These are phyloP conservation scores for Bryum argenteum DNA, from an alignment of 225 moss, liverwort and hornwort species.

Conservation along the genomic window DNA sequence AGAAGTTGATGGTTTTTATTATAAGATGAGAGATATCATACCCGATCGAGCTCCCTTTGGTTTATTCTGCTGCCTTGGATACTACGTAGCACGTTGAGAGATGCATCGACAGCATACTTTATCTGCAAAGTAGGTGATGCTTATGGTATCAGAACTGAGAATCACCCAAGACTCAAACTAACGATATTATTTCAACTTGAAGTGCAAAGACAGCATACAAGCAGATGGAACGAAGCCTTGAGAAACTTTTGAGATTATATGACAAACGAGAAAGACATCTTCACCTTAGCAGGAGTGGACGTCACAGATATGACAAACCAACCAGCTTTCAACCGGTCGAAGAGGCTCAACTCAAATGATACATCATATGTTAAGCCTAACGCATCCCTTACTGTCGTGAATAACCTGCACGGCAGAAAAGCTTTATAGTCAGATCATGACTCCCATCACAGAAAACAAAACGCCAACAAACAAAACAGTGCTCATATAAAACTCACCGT, in stretches of 20 bases:
- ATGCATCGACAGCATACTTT: slow-evolving; percentile 95
- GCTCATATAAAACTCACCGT: slow-evolving; percentile 51
- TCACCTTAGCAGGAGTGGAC: slow-evolving; percentile 95
- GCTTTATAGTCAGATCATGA: slow-evolving; percentile 15
- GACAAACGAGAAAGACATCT: slow-evolving; percentile 5
- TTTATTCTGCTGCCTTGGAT: slow-evolving; percentile 95
- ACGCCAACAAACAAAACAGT: slow-evolving; percentile 1
- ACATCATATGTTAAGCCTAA: slow-evolving; percentile 99
- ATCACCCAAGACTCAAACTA: not conserved
- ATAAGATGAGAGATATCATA: slow-evolving; percentile 25
- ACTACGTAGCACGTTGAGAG: slow-evolving; percentile 91
- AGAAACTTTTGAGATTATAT: not conserved
- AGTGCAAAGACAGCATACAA: too few relatives aligned
- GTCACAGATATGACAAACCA: slow-evolving; percentile 99
- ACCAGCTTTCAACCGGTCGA: slow-evolving; percentile 95
- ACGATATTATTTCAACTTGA: too few relatives aligned
- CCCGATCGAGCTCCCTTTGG: slow-evolving; percentile 98
- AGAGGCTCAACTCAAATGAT: slow-evolving; percentile 96
- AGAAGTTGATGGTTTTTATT: not conserved
- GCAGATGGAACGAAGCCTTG: too few relatives aligned
- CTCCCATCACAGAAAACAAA: not conserved
- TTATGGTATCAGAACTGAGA: slow-evolving; percentile 8
- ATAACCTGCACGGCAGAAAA: slow-evolving; percentile 68
- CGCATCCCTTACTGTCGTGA: slow-evolving; percentile 97
- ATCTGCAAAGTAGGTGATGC: slow-evolving; percentile 55